Conservation (phyloP, 2,329 filamentous ascomycete genomes). For the Penicillium concentricum region DNA sequence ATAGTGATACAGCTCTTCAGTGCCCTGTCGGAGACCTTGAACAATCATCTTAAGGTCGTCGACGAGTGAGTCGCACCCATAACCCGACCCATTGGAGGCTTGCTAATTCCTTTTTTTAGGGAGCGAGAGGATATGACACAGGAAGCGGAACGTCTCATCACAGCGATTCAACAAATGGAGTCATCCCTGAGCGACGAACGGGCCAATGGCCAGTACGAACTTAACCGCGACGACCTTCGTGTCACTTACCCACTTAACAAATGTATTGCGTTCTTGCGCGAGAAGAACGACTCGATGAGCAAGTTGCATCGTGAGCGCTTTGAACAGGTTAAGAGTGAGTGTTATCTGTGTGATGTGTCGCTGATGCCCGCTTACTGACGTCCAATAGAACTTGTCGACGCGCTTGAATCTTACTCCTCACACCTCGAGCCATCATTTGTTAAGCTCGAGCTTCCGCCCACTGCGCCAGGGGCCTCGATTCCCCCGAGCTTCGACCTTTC, state of each 20-base stretch:
- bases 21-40: conserved; percentile 85
- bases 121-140: conserved; percentile 92
- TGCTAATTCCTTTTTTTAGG: conserved; percentile 33
- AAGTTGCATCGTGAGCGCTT: conserved; percentile 87
- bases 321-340: conserved; percentile 89
- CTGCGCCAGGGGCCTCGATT: conserved; percentile 70
- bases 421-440: conserved; percentile 91
- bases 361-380: conserved; percentile 23
- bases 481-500: conserved; percentile 90
- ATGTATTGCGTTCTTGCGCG: conserved; percentile 77
- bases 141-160: conserved; percentile 81
- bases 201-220: conserved; percentile 61
- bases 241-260: conserved; percentile 80
- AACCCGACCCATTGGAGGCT: conserved; percentile 9
- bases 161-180: conserved; percentile 90
- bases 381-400: conserved; percentile 78
- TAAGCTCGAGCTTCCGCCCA: conserved; percentile 79
- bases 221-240: conserved; percentile 66
- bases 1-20: conserved; percentile 68
- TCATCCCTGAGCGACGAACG: conserved; percentile 77
- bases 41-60: conserved; percentile 83
- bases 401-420: conserved; percentile 92
- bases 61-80: conserved; percentile 54
- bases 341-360: neutral
- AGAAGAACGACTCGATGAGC: conserved; percentile 78